phyloP scores from a whole-genome alignment of 345 rosid species.

The Chamaenerion angustifolium region DNA sequence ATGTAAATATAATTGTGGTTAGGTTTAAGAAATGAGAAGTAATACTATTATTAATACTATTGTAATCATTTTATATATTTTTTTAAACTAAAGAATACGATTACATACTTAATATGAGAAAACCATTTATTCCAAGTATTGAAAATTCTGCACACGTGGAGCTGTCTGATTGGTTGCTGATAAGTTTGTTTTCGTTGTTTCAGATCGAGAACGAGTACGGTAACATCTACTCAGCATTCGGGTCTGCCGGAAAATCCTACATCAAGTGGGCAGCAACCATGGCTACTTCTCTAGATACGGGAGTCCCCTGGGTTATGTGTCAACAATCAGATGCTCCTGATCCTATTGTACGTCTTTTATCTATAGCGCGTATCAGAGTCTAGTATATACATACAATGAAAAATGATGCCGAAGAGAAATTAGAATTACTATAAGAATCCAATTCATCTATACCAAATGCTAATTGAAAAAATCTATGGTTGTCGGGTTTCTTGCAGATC shows the following conservation, averaged over 20 bases:
- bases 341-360: conserved; percentile 37
- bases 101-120: no score
- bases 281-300: conserved; percentile 79
- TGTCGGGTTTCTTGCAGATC: conserved; percentile 30
- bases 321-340: conserved; percentile 93
- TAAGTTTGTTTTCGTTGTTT: neutral
- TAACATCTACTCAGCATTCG: conserved; percentile 49
- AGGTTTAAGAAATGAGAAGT: no score
- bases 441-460: no score
- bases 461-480: no score
- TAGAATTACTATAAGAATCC: no score
- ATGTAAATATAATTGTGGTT: no score
- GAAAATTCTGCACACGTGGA: no score
- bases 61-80: neutral
- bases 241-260: conserved; percentile 60
- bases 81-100: no score
- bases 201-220: conserved; percentile 99
- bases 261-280: conserved; percentile 85
- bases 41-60: no score
- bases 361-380: neutral
- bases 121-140: no score
- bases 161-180: no score
- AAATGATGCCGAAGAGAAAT: no score
- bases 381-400: neutral
- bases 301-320: conserved; percentile 99